Evolutionary conservation across 148 eudicot species (phyloP).

Genomic region (Polygonum maritimum): DNA sequence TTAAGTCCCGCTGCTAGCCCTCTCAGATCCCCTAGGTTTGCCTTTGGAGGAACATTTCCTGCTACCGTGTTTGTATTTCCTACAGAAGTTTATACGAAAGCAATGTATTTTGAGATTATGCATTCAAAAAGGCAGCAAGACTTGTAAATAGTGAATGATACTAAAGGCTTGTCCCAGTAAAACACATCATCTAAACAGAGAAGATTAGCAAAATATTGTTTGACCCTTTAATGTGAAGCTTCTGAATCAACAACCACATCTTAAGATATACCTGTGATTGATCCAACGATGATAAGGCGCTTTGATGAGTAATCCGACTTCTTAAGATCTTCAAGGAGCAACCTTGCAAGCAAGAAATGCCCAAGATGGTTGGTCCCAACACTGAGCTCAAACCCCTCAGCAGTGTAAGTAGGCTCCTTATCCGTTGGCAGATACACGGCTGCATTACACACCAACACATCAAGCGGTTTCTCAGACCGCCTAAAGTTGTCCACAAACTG

Average conservation of each 20-base stretch:
- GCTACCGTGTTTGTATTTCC: slow-evolving; percentile 94
- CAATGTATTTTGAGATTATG: too few species aligned
- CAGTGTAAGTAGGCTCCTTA: slow-evolving; percentile 56
- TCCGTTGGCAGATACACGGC: slow-evolving; percentile 79
- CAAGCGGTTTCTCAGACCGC: slow-evolving; percentile 43
- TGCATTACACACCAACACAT: slow-evolving; percentile 46
- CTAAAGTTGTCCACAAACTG: slow-evolving; percentile 55
- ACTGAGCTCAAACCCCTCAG: slow-evolving; percentile 31
- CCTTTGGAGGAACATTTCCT: slow-evolving; percentile 94
- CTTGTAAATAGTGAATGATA: not conserved
- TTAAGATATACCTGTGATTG: slow-evolving; percentile 29
- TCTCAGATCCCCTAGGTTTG: slow-evolving; percentile 77
- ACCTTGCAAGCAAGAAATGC: slow-evolving; percentile 33
- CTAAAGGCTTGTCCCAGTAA: not conserved
- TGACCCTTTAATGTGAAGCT: too few species aligned
- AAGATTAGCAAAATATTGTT: too few species aligned
- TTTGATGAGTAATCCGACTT: slow-evolving; percentile 39
- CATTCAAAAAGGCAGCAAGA: not conserved
- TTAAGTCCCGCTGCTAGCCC: slow-evolving; percentile 72
- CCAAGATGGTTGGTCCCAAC: slow-evolving; percentile 46
- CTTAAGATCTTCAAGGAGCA: slow-evolving; percentile 39
- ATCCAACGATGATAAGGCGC: slow-evolving; percentile 42
- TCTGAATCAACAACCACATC: not conserved
- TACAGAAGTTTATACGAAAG: slow-evolving; percentile 14
- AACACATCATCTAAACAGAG: too few species aligned